A percentile compares a stretch with the other conserved stretches of the same genome.
Evolutionary conservation across 2,329 filamentous ascomycete genomes (phyloP).

Genomic region (Stagonosporopsis vannaccii): DNA sequence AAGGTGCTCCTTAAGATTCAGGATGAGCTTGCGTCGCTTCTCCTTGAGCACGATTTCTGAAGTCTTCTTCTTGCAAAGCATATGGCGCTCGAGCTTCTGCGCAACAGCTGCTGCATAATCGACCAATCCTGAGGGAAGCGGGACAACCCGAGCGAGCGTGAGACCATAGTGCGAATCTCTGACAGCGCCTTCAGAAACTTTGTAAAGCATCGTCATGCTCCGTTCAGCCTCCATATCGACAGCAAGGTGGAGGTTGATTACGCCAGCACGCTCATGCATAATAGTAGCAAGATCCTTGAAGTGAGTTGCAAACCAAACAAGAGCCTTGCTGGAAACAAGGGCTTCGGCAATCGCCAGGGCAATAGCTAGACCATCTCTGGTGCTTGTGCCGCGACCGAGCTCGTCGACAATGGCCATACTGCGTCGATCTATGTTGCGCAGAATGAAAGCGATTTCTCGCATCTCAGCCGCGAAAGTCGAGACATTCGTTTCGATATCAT

Average conservation of each 20-base stretch:
- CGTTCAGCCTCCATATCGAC: slow-evolving; percentile 69
- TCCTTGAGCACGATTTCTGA: slow-evolving; percentile 66
- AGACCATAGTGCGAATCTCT: slow-evolving; percentile 82
- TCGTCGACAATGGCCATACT: slow-evolving; percentile 91
- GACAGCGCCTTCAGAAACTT: slow-evolving; percentile 74
- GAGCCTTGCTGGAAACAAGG: slow-evolving; percentile 76
- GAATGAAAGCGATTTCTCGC: slow-evolving; percentile 93
- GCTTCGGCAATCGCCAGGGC: slow-evolving; percentile 90
- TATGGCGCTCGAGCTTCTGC: slow-evolving; percentile 64
- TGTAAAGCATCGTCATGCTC: slow-evolving; percentile 88
- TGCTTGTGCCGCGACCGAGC: slow-evolving; percentile 88
- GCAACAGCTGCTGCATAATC: slow-evolving; percentile 73
- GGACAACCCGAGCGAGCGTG: slow-evolving; percentile 76
- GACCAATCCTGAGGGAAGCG: slow-evolving; percentile 73
- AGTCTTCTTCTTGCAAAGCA: slow-evolving; percentile 64
- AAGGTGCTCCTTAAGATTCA: slow-evolving; percentile 76
- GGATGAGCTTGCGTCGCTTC: slow-evolving; percentile 74
- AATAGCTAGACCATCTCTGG: slow-evolving; percentile 85
- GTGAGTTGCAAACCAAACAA: slow-evolving; percentile 94
- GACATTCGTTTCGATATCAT: slow-evolving; percentile 87
- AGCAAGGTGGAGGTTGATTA: slow-evolving; percentile 81
- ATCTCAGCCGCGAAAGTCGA: slow-evolving; percentile 96
- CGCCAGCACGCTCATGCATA: slow-evolving; percentile 75
- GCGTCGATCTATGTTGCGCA: slow-evolving; percentile 78
- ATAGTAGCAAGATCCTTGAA: slow-evolving; percentile 83